A percentile compares a stretch with the other conserved stretches of the same genome.
Evolutionary conservation across 2,329 filamentous ascomycete species (phyloP).

Genomic region (Orbilia brochopaga): DNA sequence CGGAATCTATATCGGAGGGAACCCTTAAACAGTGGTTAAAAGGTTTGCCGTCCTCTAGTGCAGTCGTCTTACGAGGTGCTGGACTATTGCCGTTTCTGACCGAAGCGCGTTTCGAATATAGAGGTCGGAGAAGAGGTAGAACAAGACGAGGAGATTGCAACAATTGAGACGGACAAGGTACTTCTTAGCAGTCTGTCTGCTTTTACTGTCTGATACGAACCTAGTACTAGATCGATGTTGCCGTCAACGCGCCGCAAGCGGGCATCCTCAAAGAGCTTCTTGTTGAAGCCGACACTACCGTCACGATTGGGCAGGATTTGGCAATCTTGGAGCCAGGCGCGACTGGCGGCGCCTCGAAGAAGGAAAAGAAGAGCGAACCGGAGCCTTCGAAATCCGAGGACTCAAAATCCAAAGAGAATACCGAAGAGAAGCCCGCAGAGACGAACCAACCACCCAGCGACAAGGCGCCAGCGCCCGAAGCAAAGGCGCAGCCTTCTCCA

Average conservation of each 20-base stretch:
- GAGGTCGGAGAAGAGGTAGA: conserved; percentile 92
- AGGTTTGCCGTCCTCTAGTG: conserved; percentile 60
- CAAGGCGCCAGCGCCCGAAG: conserved; percentile 56
- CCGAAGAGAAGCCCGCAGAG: conserved; percentile 52
- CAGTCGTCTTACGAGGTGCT: conserved; percentile 29
- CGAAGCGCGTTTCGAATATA: conserved; percentile 54
- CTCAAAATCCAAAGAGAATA: conserved; percentile 51
- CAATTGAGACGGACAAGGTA: conserved; percentile 99
- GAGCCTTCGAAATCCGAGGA: conserved; percentile 51
- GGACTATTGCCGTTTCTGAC: conserved; percentile 10
- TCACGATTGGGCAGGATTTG: conserved; percentile 90
- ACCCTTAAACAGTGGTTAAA: conserved; percentile 96
- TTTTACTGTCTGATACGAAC: not conserved
- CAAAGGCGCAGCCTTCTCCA: conserved; percentile 55
- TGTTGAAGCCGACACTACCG: conserved; percentile 91
- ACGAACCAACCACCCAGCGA: conserved; percentile 58
- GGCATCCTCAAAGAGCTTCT: conserved; percentile 91
- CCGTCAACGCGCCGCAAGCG: conserved; percentile 89
- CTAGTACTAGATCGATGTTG: conserved; percentile 81
- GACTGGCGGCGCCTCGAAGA: conserved; percentile 62
- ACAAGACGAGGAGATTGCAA: conserved; percentile 95
- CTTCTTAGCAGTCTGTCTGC: conserved; percentile 9
- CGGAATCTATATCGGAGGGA: conserved; percentile 96
- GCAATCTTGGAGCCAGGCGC: conserved; percentile 78
- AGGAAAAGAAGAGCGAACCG: conserved; percentile 64